Evolutionary conservation across 768 basidiomycete species (phyloP), one percentile per base, ranked within the genome.

Genomic region (Pleurotus ostreatus): DNA sequence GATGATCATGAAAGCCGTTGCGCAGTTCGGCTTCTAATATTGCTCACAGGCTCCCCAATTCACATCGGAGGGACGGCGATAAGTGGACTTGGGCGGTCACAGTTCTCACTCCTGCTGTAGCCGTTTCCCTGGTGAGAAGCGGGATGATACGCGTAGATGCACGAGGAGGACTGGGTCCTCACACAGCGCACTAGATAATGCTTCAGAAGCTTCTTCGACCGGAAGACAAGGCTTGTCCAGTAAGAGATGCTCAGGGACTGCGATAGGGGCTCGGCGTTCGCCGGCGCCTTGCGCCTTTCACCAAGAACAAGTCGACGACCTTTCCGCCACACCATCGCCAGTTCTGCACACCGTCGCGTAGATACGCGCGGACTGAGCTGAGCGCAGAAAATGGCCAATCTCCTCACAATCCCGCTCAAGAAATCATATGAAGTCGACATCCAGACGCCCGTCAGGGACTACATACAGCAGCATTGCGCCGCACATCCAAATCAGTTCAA

Each of bases 401-500:
- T 90, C 53, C 77, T 94, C 46, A 67, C 74, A 3, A 71, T 94
- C 43, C 89, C 91, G 0, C 83, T 84, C 78, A 94, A 94, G 72
- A 83, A 74, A 67, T 82, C 89, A 0, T 82, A 81, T 56, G 66
- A 74, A 1, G 64, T 84, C 43, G 74, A 81, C 38, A 73, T 93
- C 60, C 78, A 77, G 23, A 70, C 76, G 18, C 68, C 82, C 1
- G 76, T 85, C 0, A 79, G 84, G 38, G 75, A 75, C 41, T 92
- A 92, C 68, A 85, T 96, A 26, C 74, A 76, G n/a, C 62, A 80
- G 39, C 81, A 88, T 66, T 76, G 78, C 1, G 85, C 86, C 23
- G 81, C 84, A 34, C 90, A 94, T 63, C 92, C 94, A 2, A 92
- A 95, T 62, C 85, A 86, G 22, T 94, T 92, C 74, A 85, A 76